These are phyloP conservation scores for Zizania latifolia DNA, from an alignment of 176 grass and related monocot genomes.

Conservation along the genomic window DNA sequence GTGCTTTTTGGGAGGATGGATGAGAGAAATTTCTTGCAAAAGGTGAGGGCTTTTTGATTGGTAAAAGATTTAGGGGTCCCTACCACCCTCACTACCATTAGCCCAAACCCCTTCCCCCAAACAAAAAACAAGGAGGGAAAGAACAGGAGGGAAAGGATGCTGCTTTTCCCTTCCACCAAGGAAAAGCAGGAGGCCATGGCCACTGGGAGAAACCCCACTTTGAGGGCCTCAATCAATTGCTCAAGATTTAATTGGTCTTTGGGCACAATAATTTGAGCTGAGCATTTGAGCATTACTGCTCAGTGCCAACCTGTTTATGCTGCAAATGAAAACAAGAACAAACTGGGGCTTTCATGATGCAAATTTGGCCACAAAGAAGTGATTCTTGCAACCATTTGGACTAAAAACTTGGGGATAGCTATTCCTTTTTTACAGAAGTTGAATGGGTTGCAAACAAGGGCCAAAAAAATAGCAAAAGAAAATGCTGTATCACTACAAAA, in stretches of 20 bases:
- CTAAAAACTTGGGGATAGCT: not conserved
- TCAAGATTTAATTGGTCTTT: not conserved
- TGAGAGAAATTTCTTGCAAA: slow-evolving; percentile 38
- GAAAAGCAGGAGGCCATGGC: slow-evolving; percentile 16
- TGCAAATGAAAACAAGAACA: not conserved
- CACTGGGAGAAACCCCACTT: slow-evolving; percentile 20
- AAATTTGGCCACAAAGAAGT: not conserved
- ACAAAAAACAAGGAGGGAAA: slow-evolving; percentile 18
- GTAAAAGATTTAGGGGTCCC: slow-evolving; percentile 32
- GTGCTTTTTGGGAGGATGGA: not conserved
- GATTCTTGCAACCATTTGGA: not conserved
- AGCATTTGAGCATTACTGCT: not conserved
- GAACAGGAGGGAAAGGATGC: slow-evolving; percentile 21
- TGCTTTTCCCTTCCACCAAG: slow-evolving; percentile 30
- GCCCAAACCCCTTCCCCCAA: not conserved
- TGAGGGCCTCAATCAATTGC: not conserved
- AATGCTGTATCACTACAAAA: not conserved
- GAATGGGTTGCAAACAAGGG: not conserved
- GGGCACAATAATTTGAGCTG: not conserved
- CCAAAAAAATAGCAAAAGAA: not conserved
- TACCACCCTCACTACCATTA: not conserved
- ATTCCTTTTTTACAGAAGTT: not conserved
- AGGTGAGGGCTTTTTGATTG: slow-evolving; percentile 24
- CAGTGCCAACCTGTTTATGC: not conserved
- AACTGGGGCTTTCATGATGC: not conserved